A percentile compares a stretch with the other conserved stretches of the same genome.
Conservation (phyloP, 2,329 filamentous ascomycete genomes). For the Scopulariopsis brevicaulis region DNA sequence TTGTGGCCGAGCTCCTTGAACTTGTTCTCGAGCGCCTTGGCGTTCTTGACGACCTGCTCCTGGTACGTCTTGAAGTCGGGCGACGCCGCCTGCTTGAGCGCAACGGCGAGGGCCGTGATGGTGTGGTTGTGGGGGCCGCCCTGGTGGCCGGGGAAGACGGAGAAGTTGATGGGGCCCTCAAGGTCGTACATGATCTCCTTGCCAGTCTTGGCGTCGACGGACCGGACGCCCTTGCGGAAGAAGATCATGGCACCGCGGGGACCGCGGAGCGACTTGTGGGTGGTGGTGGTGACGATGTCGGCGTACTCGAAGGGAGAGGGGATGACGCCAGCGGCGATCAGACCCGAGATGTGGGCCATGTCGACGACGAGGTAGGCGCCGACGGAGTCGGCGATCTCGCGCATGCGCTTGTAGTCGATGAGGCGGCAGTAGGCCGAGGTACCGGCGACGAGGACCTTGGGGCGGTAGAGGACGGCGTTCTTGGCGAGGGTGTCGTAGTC, state of each 20-base stretch:
- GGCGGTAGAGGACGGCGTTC: slow-evolving; percentile 82
- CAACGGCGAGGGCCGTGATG: slow-evolving; percentile 91
- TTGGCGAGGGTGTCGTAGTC: slow-evolving; percentile 92
- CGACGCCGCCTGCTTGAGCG: slow-evolving; percentile 83
- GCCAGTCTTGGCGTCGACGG: slow-evolving; percentile 79
- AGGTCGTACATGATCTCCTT: slow-evolving; percentile 88
- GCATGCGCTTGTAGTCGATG: slow-evolving; percentile 95
- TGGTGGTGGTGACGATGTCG: slow-evolving; percentile 96
- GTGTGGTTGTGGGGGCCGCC: slow-evolving; percentile 99
- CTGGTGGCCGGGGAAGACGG: slow-evolving; percentile 98
- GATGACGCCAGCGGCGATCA: slow-evolving; percentile 87
- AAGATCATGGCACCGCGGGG: slow-evolving; percentile 99
- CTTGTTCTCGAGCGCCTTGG: slow-evolving; percentile 77
- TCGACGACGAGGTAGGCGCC: slow-evolving; percentile 93
- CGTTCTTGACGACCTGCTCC: slow-evolving; percentile 82
- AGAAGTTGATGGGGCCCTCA: slow-evolving; percentile 95
- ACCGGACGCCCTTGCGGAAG: slow-evolving; percentile 94
- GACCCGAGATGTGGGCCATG: slow-evolving; percentile 97
- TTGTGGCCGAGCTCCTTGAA: slow-evolving; percentile 86
- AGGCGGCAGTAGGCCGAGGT: slow-evolving; percentile 97
- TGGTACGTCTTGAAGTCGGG: slow-evolving; percentile 93
- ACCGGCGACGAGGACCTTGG: slow-evolving; percentile 91
- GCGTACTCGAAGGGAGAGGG: slow-evolving; percentile 86
- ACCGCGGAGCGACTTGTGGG: slow-evolving; percentile 96
- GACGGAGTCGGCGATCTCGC: slow-evolving; percentile 85